Conservation (phyloP, 73 alveolate species). For the Vitrella brassicaformis region DNA sequence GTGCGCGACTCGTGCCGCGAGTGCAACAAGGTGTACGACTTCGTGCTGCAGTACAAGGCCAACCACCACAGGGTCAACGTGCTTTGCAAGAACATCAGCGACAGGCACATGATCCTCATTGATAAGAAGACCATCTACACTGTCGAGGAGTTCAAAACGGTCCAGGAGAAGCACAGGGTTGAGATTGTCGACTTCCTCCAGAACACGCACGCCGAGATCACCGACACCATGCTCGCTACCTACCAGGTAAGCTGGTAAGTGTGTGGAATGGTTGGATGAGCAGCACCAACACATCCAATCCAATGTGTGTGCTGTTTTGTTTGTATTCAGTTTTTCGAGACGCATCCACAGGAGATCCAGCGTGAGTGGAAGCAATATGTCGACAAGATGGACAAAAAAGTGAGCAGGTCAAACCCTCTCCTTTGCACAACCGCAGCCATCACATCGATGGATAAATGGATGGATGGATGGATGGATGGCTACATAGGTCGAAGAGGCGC, state of each 20-base stretch:
- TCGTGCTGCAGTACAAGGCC: conserved; percentile 26
- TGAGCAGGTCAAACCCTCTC: too few species aligned
- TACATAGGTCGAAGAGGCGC: conserved; percentile 55
- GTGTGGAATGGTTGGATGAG: not conserved
- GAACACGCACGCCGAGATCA: not conserved
- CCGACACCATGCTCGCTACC: not conserved
- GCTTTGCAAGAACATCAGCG: conserved; percentile 23
- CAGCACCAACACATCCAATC: not conserved
- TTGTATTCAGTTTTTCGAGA: not conserved
- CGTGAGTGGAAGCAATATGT: conserved; percentile 32
- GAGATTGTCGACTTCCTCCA: not conserved
- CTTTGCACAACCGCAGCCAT: too few species aligned
- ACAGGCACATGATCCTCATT: conserved; percentile 24
- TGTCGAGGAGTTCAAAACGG: conserved; percentile 24
- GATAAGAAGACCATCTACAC: conserved; percentile 32
- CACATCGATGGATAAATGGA: too few species aligned
- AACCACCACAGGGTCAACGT: conserved; percentile 11
- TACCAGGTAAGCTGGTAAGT: not conserved
- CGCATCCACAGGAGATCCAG: conserved; percentile 18
- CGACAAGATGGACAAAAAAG: conserved; percentile 11
- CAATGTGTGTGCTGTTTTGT: not conserved
- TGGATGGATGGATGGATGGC: too few species aligned
- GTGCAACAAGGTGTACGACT: conserved; percentile 15
- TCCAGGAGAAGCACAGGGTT: conserved; percentile 6
- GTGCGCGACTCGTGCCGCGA: conserved; percentile 30